Evolutionary conservation across 2,329 filamentous ascomycete species (phyloP).

Genomic region (Hirsutella minnesotensis): DNA sequence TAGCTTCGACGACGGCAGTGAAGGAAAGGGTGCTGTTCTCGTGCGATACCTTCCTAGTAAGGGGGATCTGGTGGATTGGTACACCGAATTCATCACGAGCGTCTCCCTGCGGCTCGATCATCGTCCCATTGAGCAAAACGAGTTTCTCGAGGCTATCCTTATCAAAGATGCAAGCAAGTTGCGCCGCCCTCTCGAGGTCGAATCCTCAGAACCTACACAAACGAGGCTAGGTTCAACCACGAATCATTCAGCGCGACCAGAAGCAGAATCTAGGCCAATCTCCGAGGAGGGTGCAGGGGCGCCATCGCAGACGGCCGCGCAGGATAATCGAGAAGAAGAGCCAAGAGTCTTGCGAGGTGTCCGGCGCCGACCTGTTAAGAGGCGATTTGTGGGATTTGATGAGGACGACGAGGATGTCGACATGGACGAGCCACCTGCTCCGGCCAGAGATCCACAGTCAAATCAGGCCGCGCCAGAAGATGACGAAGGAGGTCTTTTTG

Average conservation of each 20-base stretch:
- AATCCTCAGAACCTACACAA: constrained; percentile 14
- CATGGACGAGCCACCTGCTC: constrained; percentile 17
- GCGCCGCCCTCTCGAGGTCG: constrained; percentile 52
- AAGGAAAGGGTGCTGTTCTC: constrained; percentile 63
- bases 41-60: constrained; percentile 58
- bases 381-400: constrained; percentile 64
- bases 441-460: constrained; percentile 1
- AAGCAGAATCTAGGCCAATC: background rate
- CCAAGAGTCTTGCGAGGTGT: constrained; percentile 11
- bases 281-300: background rate
- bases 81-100: constrained; percentile 51
- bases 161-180: constrained; percentile 65
- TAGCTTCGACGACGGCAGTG: constrained; percentile 49
- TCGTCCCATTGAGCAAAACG: constrained; percentile 74
- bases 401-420: constrained; percentile 31
- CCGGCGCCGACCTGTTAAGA: constrained; percentile 28
- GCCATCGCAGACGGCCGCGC: background rate
- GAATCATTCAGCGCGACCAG: background rate
- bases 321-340: constrained; percentile 7
- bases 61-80: constrained; percentile 50
- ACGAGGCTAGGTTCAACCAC: background rate
- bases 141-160: constrained; percentile 84
- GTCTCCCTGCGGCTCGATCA: constrained; percentile 67
- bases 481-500: constrained; percentile 39
- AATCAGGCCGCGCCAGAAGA: constrained; percentile 6